Percentiles rank a stretch among this genome's conserved stretches.
Conservation (phyloP, 1,139 yeast genomes). For the Torulaspora pretoriensis region DNA sequence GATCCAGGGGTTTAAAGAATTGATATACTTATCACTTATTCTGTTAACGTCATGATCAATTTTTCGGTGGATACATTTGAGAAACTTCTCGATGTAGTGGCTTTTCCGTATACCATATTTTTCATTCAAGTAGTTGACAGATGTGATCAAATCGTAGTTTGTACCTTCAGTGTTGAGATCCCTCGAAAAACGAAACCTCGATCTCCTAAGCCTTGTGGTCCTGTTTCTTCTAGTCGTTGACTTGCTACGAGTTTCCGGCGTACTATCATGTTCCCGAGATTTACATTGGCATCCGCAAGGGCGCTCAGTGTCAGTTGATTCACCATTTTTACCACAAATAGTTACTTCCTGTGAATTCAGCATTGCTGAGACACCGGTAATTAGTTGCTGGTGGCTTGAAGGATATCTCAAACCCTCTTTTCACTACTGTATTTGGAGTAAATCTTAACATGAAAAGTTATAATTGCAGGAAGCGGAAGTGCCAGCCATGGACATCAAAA, state of each 20-base stretch:
- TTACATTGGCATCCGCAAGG: slow-evolving; percentile 1
- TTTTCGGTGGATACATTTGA: slow-evolving; percentile 34
- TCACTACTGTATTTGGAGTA: not conserved
- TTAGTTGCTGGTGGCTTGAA: not conserved
- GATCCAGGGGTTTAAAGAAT: slow-evolving; percentile 30
- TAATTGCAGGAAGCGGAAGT: slow-evolving; percentile 3
- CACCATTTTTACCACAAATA: not conserved
- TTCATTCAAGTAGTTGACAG: slow-evolving; percentile 31
- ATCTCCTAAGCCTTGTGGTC: slow-evolving; percentile 8
- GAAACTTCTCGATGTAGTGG: slow-evolving; percentile 32
- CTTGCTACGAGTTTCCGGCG: not conserved
- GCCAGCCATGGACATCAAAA: not conserved
- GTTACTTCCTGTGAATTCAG: slow-evolving; percentile 1
- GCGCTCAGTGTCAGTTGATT: not conserved
- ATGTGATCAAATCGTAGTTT: slow-evolving; percentile 32
- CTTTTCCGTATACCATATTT: slow-evolving; percentile 34
- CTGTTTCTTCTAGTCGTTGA: slow-evolving; percentile 4
- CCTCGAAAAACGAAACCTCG: slow-evolving; percentile 20
- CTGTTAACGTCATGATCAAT: slow-evolving; percentile 30
- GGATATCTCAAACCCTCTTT: not conserved
- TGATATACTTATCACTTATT: slow-evolving; percentile 27
- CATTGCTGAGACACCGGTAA: not conserved
- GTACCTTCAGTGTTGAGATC: slow-evolving; percentile 28
- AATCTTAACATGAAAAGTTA: not conserved
- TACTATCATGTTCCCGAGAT: not conserved